Conservation (phyloP, 1,284 basidiomycete species). For the Fistulina hepatica region DNA sequence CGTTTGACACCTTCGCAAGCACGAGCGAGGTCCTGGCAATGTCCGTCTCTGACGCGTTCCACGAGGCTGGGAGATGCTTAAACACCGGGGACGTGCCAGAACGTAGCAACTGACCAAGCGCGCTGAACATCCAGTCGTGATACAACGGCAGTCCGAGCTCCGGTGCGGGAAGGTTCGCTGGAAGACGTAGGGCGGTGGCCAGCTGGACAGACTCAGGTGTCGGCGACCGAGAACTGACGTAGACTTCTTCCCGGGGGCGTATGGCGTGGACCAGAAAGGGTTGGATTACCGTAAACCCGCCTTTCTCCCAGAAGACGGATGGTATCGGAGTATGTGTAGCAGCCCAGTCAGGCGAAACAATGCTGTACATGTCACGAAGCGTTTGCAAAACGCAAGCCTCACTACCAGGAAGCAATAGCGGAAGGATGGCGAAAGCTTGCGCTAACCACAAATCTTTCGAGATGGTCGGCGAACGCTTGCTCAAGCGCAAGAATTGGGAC, state of each 20-base stretch:
- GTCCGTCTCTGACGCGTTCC: slow-evolving; percentile 76
- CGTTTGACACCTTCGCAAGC: slow-evolving; percentile 37
- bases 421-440: slow-evolving; percentile 46
- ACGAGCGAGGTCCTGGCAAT: slow-evolving; percentile 60
- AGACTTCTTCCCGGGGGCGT: slow-evolving; percentile 23
- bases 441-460: slow-evolving; percentile 51
- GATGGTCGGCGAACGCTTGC: slow-evolving; percentile 41
- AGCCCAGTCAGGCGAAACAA: slow-evolving; percentile 33
- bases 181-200: slow-evolving; percentile 45
- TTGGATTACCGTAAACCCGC: slow-evolving; percentile 37
- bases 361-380: slow-evolving; percentile 27
- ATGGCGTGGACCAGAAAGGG: slow-evolving; percentile 50
- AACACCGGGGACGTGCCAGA: slow-evolving; percentile 71
- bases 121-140: slow-evolving; percentile 62
- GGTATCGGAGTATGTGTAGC: slow-evolving; percentile 29
- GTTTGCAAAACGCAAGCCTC: slow-evolving; percentile 39
- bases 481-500: slow-evolving; percentile 43
- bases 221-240: slow-evolving; percentile 36
- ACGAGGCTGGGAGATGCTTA: slow-evolving; percentile 53
- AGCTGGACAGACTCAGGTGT: slow-evolving; percentile 43
- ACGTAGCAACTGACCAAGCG: slow-evolving; percentile 74
- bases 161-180: slow-evolving; percentile 25
- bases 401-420: slow-evolving; percentile 52
- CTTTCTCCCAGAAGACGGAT: slow-evolving; percentile 37
- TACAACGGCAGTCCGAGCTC: slow-evolving; percentile 51